Base-by-base conservation (phyloP, 116 monocot genomes). In the Trichopus zeylanicus region DNA sequence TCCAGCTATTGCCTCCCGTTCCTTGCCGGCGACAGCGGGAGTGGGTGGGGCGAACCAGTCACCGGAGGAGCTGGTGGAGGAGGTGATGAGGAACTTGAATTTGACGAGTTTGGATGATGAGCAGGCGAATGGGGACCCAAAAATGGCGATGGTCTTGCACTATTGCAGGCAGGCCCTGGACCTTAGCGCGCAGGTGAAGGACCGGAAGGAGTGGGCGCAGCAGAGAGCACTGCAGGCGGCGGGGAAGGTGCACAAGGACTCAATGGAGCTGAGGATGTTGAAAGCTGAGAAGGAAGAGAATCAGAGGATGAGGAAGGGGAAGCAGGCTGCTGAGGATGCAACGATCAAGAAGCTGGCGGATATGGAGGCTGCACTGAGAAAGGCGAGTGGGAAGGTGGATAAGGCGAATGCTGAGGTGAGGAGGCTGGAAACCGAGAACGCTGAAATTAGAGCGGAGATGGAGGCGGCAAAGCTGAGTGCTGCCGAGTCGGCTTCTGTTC, bases 161-260 rank as follows among this genome's bases (percentile, higher is more conserved):
- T 42, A 84, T 23, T 53, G 81, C 9, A 54, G 70, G 8, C 76
- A 87, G 59, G 79, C 87, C 21, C 27, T 79, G 48, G 83, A 87
- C 15, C 68, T 90, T 25, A 84, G 87, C 53, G 59, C 10, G 19
- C 83, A 87, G 70, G 71, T 97, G 52, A 84, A 80, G 22, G 91
- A 97, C 31, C 72, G 91, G 30, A 90, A 73, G 60, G 84, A 91
- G 49, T 90, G 97, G 91, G 97, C 97, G 4, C 90, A 90, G 61
- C 60, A 84, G 59, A 90, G 84, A 68, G 91, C 91, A 5, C 51
- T 91, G 38, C 90, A 97, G 65, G 97, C 97, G 1, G 97, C 97
- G 7, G 71, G 65, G 58, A 91, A 84, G 74, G 70, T 97, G 61
- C 81, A 84, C 59, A 72, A 46, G 19, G 97, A 91, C 53, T 38